Evolutionary conservation across 768 basidiomycete genomes (phyloP), one percentile per base, ranked within the genome.

Genomic region (Plicaturopsis crispa): DNA sequence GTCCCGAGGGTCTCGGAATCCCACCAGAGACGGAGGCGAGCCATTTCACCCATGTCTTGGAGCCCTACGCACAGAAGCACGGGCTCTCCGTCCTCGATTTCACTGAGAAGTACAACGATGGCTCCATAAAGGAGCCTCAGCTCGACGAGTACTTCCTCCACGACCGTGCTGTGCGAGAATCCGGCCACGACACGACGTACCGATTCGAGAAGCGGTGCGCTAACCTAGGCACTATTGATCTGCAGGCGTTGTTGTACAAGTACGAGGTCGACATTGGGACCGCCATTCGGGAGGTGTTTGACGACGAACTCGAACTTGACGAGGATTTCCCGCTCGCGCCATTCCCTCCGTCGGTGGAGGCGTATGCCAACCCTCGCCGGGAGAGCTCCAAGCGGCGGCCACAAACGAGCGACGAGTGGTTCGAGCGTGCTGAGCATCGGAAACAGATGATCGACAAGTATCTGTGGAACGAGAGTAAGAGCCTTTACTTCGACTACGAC

Each of bases 221-320:
- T 14, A 94, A 97, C 63, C 78, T 99, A 30, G 94, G 83, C 4
- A 99, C 94, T 6, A 86, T 98, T 55, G 94, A 99, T 57, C 66
- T 99, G 47, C 93, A 97, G 65, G 78, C 92, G 34, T 69, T 99
- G 54, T 67, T 99, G 33, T 99, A 94, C 78, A 99, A 99, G 71
- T 98, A 97, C 50, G 94, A 99, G 60, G 75, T 91, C 43, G 94
- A 99, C 55, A 98, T 99, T 44, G 96, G 90, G n/a, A 93, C 90
- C 7, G 91, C 92, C 18, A 97, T 99, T 54, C 78, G 83, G 41
- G 91, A 96, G 56, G 82, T 96, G 43, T 98, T 98, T 50, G 87
- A 86, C 50, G 92, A 93, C 55, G 78, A 87, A 57, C 67, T 99
- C 37, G 86, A 93, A 37, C 61, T 99, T 38, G 90, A 92, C 37